A percentile compares a stretch with the other conserved stretches of the same genome.
phyloP scores from a whole-genome alignment of 1,139 yeast species.

The Arxiozyma heterogenica region DNA sequence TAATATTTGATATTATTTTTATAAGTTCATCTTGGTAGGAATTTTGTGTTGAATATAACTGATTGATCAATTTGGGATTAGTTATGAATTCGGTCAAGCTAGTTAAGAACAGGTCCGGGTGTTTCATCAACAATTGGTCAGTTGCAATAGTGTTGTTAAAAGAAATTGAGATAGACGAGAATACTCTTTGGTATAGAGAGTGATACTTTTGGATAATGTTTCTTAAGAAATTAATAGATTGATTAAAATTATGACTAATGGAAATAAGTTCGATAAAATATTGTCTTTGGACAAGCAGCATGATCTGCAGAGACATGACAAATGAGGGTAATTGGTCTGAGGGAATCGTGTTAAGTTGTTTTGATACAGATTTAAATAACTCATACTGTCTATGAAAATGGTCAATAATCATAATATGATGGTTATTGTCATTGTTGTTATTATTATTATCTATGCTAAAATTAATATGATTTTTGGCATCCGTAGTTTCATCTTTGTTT shows the following conservation, averaged over 20 bases:
- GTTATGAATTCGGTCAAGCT: neutral
- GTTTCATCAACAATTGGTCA: neutral
- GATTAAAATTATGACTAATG: conserved; percentile 28
- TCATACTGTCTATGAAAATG: conserved; percentile 6
- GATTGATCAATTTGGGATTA: conserved; percentile 12
- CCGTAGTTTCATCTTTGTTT: neutral
- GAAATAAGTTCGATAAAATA: conserved; percentile 36
- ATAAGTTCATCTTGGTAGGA: conserved; percentile 36
- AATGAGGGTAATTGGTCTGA: neutral
- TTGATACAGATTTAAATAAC: conserved; percentile 11
- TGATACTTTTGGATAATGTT: conserved; percentile 26
- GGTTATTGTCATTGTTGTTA: neutral
- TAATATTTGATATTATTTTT: conserved; percentile 36
- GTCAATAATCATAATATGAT: neutral
- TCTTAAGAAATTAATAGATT: conserved; percentile 40
- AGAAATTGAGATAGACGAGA: neutral
- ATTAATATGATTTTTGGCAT: neutral
- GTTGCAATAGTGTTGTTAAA: neutral
- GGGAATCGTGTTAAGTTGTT: neutral
- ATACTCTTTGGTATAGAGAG: neutral
- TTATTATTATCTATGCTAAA: neutral
- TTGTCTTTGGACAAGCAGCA: conserved; percentile 32
- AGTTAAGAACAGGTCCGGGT: neutral
- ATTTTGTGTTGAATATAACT: conserved; percentile 34
- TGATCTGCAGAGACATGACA: conserved; percentile 15